These are phyloP conservation scores for Gremmenia infestans DNA, from an alignment of 2,329 filamentous ascomycete species.

Conservation along the genomic window DNA sequence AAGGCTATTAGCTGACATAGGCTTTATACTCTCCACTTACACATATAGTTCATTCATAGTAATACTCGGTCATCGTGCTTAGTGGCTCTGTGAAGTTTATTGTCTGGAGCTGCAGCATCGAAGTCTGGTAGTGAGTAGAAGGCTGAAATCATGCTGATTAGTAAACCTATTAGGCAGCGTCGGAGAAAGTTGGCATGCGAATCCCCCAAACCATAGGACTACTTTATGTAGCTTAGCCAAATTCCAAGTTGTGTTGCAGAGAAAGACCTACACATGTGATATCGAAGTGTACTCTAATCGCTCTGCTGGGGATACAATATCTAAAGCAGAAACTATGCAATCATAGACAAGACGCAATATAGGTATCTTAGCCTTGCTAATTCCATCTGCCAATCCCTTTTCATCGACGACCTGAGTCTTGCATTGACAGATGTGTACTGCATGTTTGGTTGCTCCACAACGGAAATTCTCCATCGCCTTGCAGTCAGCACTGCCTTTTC, in stretches of 20 bases:
- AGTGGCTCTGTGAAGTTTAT: neutral
- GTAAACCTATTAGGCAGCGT: slow-evolving; percentile 2
- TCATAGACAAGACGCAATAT: slow-evolving; percentile 3
- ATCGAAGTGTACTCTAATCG: slow-evolving; percentile 10
- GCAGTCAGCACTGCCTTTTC: slow-evolving; percentile 2
- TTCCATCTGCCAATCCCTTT: neutral
- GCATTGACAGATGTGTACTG: slow-evolving; percentile 7
- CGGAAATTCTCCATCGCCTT: neutral
- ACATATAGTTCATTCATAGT: slow-evolving; percentile 12
- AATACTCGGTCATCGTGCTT: slow-evolving; percentile 9
- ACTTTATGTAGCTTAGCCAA: neutral
- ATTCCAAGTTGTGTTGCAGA: too few relatives aligned
- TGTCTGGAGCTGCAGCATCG: neutral
- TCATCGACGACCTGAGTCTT: neutral
- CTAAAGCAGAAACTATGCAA: neutral
- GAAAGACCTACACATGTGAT: slow-evolving; percentile 9
- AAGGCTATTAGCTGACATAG: neutral
- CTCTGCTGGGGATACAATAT: neutral
- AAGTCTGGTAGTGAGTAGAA: slow-evolving; percentile 10
- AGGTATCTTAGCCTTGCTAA: slow-evolving; percentile 8
- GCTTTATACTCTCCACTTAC: neutral
- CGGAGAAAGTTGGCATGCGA: slow-evolving; percentile 6
- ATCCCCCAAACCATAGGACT: slow-evolving; percentile 11
- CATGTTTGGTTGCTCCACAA: slow-evolving; percentile 1
- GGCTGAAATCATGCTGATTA: neutral